phyloP scores from a whole-genome alignment of 2,329 filamentous ascomycete species.

The Diaporthe sp. region DNA sequence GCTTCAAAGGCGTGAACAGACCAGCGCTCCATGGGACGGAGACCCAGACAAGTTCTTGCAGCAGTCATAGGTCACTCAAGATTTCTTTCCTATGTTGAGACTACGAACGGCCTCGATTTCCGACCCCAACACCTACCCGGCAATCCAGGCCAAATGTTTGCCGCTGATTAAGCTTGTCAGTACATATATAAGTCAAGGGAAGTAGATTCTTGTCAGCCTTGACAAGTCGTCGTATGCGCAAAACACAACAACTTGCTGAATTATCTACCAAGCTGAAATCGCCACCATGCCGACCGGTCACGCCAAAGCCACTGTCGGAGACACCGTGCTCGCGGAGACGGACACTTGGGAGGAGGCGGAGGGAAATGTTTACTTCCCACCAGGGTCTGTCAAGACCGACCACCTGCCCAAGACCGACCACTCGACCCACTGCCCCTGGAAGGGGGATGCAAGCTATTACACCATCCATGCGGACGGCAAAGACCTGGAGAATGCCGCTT shows the following conservation, averaged over 20 bases:
- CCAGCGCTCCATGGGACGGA: background rate
- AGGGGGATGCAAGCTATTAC: slow-evolving; percentile 68
- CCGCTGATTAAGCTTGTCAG: background rate
- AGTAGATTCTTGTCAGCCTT: background rate
- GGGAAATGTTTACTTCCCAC: slow-evolving; percentile 68
- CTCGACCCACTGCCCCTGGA: slow-evolving; percentile 65
- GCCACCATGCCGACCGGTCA: slow-evolving; percentile 37
- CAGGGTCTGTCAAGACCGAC: slow-evolving; percentile 54
- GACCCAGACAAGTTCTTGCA: background rate
- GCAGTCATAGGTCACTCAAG: no score
- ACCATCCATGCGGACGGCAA: slow-evolving; percentile 59
- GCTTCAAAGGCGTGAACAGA: no score
- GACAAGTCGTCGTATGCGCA: background rate
- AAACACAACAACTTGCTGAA: background rate
- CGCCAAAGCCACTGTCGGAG: slow-evolving; percentile 58
- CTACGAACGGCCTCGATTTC: background rate
- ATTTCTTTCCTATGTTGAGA: no score
- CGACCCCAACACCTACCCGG: slow-evolving; percentile 8
- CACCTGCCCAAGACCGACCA: slow-evolving; percentile 57
- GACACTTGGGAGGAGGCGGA: slow-evolving; percentile 65
- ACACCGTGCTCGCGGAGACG: slow-evolving; percentile 60
- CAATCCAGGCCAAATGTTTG: background rate
- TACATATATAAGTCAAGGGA: background rate
- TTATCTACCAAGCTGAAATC: background rate
- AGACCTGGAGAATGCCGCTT: slow-evolving; percentile 64